Evolutionary conservation across 306 rosid genomes (phyloP), one percentile per base, ranked within the genome.

Genomic region (Quercus variabilis): DNA sequence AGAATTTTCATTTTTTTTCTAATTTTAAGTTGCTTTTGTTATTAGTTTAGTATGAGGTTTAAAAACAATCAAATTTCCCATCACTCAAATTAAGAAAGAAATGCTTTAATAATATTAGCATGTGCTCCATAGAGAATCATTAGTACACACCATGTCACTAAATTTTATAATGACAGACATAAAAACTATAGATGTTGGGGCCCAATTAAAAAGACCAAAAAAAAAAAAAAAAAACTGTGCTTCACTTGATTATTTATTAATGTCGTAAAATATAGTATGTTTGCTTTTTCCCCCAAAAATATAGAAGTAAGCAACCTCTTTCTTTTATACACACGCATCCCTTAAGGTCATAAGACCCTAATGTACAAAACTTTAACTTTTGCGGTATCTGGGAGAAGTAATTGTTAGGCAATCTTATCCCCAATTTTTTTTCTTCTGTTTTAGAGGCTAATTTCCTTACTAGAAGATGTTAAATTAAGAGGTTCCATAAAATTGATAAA

Each of bases 161-260:
- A 79, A 78, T 46, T 68, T 69, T 73, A 71, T 78, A 78, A 78
- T 60, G 81, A 79, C 73, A 85, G 81, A 73, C 11, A 41, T 78
- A 83, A 88, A 82, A 33, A 78, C 78, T 82, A 75, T 71, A 80
- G 78, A 78, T 83, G 80, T 78, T 74, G 75, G 76, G 80, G 78
- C 80, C 81, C 64, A 6, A 21, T 5, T 14, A 41, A 69, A 21
- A 31, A 68, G 18, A 49, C 13, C 4, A 12, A 49, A 49, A 49
- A 49, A 46, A 38, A 38, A 43, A 43, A n/a, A 19, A 60, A 72
- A 78, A 82, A 63, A 57, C 20, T 55, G 20, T 84, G 38, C 46
- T 71, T 25, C 31, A 60, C 17, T 25, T 60, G 68, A 60, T 65
- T 70, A 78, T 56, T 55, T 73, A 75, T 69, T 80, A 52, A 26